Evolutionary conservation across 768 basidiomycete species (phyloP).

Genomic region (Podaxis carcinomalis): DNA sequence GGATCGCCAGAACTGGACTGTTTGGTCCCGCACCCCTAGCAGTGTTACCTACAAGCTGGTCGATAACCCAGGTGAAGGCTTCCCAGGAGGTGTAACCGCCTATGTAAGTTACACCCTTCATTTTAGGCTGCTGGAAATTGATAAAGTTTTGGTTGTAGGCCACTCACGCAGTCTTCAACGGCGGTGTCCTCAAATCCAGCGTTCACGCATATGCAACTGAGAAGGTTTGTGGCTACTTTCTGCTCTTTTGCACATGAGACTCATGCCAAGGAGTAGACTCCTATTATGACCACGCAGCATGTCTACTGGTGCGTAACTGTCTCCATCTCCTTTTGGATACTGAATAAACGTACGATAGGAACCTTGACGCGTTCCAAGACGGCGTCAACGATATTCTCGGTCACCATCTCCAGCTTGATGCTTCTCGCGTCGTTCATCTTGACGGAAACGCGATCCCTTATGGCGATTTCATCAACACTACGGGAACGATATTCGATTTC

Average conservation of each 20-base stretch:
- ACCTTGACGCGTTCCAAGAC: slow-evolving; percentile 48
- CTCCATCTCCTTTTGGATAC: not conserved
- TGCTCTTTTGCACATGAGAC: not conserved
- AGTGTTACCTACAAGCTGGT: slow-evolving; percentile 51
- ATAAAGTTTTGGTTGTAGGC: slow-evolving; percentile 24
- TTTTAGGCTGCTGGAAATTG: not conserved
- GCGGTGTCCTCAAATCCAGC: slow-evolving; percentile 36
- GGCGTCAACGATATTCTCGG: slow-evolving; percentile 30
- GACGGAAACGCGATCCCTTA: slow-evolving; percentile 36
- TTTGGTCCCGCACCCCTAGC: slow-evolving; percentile 34
- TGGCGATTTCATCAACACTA: slow-evolving; percentile 26
- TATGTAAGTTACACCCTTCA: slow-evolving; percentile 24
- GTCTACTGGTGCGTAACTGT: slow-evolving; percentile 38
- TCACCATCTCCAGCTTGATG: slow-evolving; percentile 26
- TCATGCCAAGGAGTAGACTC: slow-evolving; percentile 30
- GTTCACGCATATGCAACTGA: slow-evolving; percentile 44
- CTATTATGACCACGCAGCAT: slow-evolving; percentile 55
- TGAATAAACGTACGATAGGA: slow-evolving; percentile 25
- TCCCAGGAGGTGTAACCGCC: slow-evolving; percentile 44
- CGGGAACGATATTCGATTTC: slow-evolving; percentile 39
- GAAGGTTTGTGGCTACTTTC: slow-evolving; percentile 21
- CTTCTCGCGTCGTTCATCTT: slow-evolving; percentile 32
- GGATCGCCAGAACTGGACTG: slow-evolving; percentile 54
- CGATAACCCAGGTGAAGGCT: slow-evolving; percentile 51
- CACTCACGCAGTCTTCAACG: slow-evolving; percentile 42